Percentiles rank a stretch among this genome's conserved stretches.
phyloP scores from a whole-genome alignment of 2,329 filamentous ascomycete genomes.

The Talaromyces verruculosus region DNA sequence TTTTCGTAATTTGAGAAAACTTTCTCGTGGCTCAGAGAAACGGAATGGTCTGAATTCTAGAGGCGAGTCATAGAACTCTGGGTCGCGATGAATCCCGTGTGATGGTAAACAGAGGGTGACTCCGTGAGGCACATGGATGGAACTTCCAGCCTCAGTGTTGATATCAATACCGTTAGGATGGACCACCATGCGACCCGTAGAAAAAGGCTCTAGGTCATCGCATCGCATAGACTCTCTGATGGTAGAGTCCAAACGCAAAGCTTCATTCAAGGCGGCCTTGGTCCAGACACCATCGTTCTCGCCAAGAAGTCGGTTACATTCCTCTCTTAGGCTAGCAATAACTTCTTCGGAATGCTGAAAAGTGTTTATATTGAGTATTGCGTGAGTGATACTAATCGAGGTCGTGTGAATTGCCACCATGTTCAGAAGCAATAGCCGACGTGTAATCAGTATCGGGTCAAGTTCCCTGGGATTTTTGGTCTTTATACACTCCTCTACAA shows the following conservation, averaged over 20 bases:
- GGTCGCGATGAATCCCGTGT: constrained; percentile 6
- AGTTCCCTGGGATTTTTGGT: constrained; percentile 2
- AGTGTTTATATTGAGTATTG: constrained; percentile 8
- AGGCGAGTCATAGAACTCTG: background rate
- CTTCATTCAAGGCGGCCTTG: constrained; percentile 3
- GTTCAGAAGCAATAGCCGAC: constrained; percentile 1
- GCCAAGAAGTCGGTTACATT: background rate
- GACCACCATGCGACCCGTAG: background rate
- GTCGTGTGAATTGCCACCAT: constrained; percentile 11
- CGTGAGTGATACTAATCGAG: constrained; percentile 9
- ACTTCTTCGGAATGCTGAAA: background rate
- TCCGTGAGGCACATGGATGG: background rate
- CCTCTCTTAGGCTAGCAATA: background rate
- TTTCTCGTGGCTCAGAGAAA: constrained; percentile 6
- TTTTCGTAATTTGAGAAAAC: background rate
- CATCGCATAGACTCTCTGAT: constrained; percentile 12
- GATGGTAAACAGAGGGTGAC: constrained; percentile 7
- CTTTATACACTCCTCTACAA: constrained; percentile 9
- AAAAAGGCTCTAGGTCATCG: constrained; percentile 9
- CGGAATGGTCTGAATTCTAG: constrained; percentile 5
- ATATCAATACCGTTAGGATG: background rate
- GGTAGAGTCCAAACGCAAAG: constrained; percentile 4
- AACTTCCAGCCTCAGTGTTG: background rate
- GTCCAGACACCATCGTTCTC: constrained; percentile 8
- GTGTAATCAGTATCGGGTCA: constrained; percentile 2